Conservation (phyloP, 2,329 filamentous ascomycete genomes). For the Penicillium occitanis region DNA sequence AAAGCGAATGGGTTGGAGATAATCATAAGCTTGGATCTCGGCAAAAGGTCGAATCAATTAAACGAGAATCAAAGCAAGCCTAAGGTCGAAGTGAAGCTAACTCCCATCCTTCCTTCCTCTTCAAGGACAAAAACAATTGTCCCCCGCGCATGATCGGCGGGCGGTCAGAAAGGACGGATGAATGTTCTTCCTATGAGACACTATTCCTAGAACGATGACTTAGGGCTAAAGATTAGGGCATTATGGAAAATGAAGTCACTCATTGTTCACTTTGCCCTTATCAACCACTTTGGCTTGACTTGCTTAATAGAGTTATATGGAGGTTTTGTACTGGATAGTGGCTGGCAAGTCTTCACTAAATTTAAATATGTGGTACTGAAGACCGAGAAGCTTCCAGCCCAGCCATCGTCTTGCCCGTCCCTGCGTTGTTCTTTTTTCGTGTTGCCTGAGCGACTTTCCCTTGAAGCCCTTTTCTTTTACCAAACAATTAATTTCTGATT, state of each 20-base stretch:
- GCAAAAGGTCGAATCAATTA: not conserved
- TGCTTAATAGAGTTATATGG: not conserved
- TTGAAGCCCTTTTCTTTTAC: not conserved
- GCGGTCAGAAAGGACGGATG: constrained; percentile 15
- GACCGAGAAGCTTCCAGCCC: not conserved
- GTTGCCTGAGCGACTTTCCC: not conserved
- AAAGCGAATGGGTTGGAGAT: not conserved
- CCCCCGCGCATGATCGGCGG: constrained; percentile 20
- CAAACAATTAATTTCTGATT: not conserved
- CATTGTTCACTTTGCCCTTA: not conserved
- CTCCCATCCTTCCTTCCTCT: not conserved
- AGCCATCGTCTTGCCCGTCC: not conserved
- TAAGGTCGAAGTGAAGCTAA: not conserved
- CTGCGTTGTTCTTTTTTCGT: not conserved
- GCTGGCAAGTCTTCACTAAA: no score
- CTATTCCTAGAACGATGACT: constrained; percentile 27
- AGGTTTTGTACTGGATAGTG: no score
- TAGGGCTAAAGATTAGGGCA: constrained; percentile 27
- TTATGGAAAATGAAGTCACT: constrained; percentile 27
- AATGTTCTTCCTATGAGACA: constrained; percentile 33
- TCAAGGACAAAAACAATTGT: constrained; percentile 3
- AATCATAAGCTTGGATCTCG: not conserved
- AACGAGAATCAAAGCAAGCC: not conserved
- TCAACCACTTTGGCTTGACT: not conserved
- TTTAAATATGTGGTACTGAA: not conserved